Percentiles rank a stretch among this genome's conserved stretches.
These are phyloP conservation scores for Ploettnerulaceae sp. DNA, from an alignment of 2,329 filamentous ascomycete genomes.

Conservation along the genomic window DNA sequence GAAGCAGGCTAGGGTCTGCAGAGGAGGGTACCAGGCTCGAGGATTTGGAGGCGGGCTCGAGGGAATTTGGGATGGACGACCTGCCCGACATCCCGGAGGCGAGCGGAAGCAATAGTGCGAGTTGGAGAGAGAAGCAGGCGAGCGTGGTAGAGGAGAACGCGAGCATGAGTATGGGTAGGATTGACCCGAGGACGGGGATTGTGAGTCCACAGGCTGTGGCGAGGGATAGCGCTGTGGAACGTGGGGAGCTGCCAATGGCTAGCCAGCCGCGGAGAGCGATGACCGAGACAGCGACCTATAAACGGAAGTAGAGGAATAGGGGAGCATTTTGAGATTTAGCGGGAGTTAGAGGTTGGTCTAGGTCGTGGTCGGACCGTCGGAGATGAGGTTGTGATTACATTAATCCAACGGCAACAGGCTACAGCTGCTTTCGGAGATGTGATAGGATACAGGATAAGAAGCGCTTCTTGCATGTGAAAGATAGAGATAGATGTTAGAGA, in stretches of 20 bases:
- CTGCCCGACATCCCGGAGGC: conserved; percentile 43
- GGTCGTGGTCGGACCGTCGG: no score
- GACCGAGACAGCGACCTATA: conserved; percentile 17
- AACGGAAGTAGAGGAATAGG: background rate
- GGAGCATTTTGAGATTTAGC: conserved; percentile 2
- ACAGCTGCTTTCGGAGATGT: no score
- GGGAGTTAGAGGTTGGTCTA: background rate
- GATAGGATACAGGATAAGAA: no score
- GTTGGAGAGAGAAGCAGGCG: conserved; percentile 11
- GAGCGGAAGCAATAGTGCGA: conserved; percentile 14
- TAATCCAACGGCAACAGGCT: no score
- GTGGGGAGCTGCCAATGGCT: conserved; percentile 24
- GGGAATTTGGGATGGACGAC: conserved; percentile 28
- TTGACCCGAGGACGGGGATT: conserved; percentile 33
- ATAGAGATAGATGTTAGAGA: no score
- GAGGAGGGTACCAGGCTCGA: conserved; percentile 28
- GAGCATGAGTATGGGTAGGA: conserved; percentile 11
- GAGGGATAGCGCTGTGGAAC: conserved; percentile 23
- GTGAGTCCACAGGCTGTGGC: conserved; percentile 32
- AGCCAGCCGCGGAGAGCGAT: conserved; percentile 12
- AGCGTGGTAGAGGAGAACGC: background rate
- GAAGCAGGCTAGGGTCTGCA: conserved; percentile 27
- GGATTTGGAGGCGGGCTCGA: conserved; percentile 30
- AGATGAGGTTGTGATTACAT: no score
- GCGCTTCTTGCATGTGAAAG: no score